Conservation (phyloP, 345 rosid genomes). For the Anastatica hierochuntica region DNA sequence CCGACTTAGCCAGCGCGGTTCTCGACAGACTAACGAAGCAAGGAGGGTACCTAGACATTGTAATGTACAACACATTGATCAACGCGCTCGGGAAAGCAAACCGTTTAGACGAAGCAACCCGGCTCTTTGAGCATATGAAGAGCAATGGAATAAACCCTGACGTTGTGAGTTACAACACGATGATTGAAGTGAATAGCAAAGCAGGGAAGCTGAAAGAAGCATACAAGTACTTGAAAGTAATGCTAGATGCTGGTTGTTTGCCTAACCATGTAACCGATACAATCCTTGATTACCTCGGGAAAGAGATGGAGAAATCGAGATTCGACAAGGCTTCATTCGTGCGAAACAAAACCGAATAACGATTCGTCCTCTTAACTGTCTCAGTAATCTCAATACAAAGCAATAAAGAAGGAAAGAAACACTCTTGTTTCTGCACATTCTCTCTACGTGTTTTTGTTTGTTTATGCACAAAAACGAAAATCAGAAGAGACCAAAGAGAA, state of each 20-base stretch:
- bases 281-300: constrained; percentile 60
- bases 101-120: constrained; percentile 54
- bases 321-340: constrained; percentile 56
- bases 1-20: constrained; percentile 62
- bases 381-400: no score
- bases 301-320: constrained; percentile 57
- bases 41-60: constrained; percentile 84
- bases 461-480: no score
- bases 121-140: constrained; percentile 74
- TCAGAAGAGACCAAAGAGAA: constrained; percentile 70
- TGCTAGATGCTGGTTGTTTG: constrained; percentile 66
- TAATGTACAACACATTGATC: constrained; percentile 88
- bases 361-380: background rate
- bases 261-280: constrained; percentile 82
- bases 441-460: no score
- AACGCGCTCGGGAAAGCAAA: constrained; percentile 79
- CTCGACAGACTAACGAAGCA: constrained; percentile 56
- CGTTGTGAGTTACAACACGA: constrained; percentile 71
- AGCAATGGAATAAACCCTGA: constrained; percentile 61
- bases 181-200: constrained; percentile 81
- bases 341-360: constrained; percentile 19
- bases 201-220: constrained; percentile 73
- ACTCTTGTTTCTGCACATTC: no score
- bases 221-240: constrained; percentile 53
- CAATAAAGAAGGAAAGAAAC: no score